Base-by-base conservation (phyloP, 352 stramenopile genomes). In the Globisporangium barbulae region DNA sequence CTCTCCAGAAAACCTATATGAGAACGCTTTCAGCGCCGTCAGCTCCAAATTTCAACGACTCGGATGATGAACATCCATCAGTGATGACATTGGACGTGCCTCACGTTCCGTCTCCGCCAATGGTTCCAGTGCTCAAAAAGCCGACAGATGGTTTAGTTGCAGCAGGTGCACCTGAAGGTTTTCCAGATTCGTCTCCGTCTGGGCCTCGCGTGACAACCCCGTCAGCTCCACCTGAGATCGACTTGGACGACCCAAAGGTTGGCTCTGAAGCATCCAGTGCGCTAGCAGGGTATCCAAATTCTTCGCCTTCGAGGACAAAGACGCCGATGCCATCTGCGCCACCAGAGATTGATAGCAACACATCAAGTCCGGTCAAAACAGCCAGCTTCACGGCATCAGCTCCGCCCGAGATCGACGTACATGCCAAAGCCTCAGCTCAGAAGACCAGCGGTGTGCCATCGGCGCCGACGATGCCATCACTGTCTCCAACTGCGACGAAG, bases 401-500 rank as follows among this genome's bases (percentile, higher is more conserved):
- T 48, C 58, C 42, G 21, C n/a, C 58, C 35, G 39, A 37, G 55
- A 61, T 53, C 41, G 55, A 41, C 9, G 25, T 58, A 37, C 22
- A 33, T 17, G 19, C 1, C 21, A 25, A 33, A 28, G 12, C 3
- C 22, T 13, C 28, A 6, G 17, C 19, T 30, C 41, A 37, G 19
- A 28, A 28, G 5, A 21, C 21, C n/a, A 45, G 15, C 17, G 41
- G 15, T 41, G 31, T 33, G 9, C 57, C 53, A 13, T 65, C 52
- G 7, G 74, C 72, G 4, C 70, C 74, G 10, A 72, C 68, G 10
- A 75, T 72, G 21, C 74, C 78, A 12, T 87, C 76, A 2, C 37
- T 85, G 28, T 87, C 78, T 17, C 78, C 78, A 49, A 80, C 72
- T 19, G 47, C 52, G 30, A 65, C 74, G 9, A 83, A 87, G 58